Evolutionary conservation across 176 grass and related monocot genomes (phyloP).

Genomic region (Oryza australiensis): DNA sequence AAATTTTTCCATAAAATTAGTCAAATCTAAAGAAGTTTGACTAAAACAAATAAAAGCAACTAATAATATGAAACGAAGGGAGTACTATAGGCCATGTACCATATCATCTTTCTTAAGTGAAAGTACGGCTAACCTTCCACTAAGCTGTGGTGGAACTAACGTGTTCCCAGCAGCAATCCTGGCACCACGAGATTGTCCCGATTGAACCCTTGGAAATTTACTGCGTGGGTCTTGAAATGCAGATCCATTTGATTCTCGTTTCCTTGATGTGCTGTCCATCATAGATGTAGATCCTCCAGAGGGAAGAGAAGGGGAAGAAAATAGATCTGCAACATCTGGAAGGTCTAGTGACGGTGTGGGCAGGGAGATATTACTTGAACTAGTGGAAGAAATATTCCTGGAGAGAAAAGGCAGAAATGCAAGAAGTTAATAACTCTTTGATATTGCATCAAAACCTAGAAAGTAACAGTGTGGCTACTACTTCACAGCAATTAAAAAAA

Average conservation of each 20-base stretch:
- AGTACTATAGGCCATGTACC: neutral
- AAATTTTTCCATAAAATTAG: no score
- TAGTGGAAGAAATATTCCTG: slow-evolving; percentile 24
- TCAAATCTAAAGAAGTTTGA: no score
- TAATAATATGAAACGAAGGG: no score
- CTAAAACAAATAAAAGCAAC: no score
- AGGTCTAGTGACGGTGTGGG: slow-evolving; percentile 67
- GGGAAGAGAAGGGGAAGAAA: slow-evolving; percentile 42
- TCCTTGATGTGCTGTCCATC: slow-evolving; percentile 56
- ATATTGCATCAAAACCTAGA: slow-evolving; percentile 19
- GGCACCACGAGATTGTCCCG: slow-evolving; percentile 40
- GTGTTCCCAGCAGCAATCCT: slow-evolving; percentile 40
- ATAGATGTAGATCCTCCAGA: slow-evolving; percentile 43
- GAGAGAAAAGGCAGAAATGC: neutral
- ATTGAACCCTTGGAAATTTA: slow-evolving; percentile 69
- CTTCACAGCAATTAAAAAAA: neutral
- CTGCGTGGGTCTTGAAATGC: slow-evolving; percentile 30
- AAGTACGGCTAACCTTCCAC: slow-evolving; percentile 68
- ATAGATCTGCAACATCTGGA: slow-evolving; percentile 66
- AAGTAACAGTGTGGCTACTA: neutral
- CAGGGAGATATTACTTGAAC: slow-evolving; percentile 37
- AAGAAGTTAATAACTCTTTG: neutral
- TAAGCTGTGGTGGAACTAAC: slow-evolving; percentile 79
- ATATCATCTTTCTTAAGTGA: neutral
- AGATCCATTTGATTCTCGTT: slow-evolving; percentile 87